Evolutionary conservation across 116 monocot species (phyloP), one percentile per base, ranked within the genome.

Genomic region (Papilionanthe hybrid): DNA sequence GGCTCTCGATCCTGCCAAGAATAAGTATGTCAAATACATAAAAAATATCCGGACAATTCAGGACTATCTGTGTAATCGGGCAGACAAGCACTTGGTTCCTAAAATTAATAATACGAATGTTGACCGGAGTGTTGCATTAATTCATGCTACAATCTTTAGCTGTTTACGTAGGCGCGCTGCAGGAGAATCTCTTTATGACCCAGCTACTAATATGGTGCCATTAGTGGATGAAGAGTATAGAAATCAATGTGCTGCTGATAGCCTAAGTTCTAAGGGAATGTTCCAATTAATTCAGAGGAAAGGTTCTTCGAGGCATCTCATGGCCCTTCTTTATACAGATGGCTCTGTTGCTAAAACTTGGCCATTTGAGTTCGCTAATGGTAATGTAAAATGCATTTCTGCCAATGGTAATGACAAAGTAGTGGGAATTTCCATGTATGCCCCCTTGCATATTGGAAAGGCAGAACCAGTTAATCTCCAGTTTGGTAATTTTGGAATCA

Each of bases 71-170:
- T 84, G 83, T 25, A 82, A 89, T 57, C 81, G 89, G 23, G 86
- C 89, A 71, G 86, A 86, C 63, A 89, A 89, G 86, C 86, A 89
- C 80, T 82, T 89, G 57, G 86, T 89, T 22, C 89, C 89, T 12
- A 89, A 89, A 78, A 84, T 89, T 30, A 89, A 89, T 42, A 89
- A 89, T 73, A 89, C 89, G n/a, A 89, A 89, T 76, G 89, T 89
- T 30, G 89, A 89, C 55, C 84, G 78, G 3, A 86, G 86, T 71
- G 86, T 89, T 75, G 89, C 86, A 49, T 76, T 84, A 9, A 89
- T 89, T 42, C 89, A 89, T 69, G 89, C 89, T 20, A 86, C 89
- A 10, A 84, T 89, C 28, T 89, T 89, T 60, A 82, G 86, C 74
- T 86, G 84, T 55, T 75, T 89, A n/a, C 84, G 89, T 28, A 82